phyloP scores from a whole-genome alignment of 306 rosid genomes.

The Medicago ruthenica region DNA sequence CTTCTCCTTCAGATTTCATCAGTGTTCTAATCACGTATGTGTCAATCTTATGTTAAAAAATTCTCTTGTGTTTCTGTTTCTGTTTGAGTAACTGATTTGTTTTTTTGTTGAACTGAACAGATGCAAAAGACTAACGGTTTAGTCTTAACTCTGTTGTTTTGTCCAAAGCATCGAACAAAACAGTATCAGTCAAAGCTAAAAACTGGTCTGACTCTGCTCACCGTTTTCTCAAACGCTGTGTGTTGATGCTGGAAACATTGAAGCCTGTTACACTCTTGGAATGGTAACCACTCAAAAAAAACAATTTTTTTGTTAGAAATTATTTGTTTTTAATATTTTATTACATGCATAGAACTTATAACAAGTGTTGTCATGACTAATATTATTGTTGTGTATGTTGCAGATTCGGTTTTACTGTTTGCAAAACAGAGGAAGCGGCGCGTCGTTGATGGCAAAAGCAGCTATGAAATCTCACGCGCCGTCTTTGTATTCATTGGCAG shows the following conservation, averaged over 20 bases:
- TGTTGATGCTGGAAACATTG: conserved; percentile 88
- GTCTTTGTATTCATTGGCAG: conserved; percentile 82
- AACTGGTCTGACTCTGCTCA: conserved; percentile 86
- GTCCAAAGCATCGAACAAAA: conserved; percentile 63
- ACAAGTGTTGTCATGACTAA: too few relatives aligned
- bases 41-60: background rate
- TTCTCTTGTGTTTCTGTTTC: background rate
- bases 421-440: conserved; percentile 80
- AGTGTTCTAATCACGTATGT: conserved; percentile 75
- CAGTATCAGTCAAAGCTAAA: conserved; percentile 57
- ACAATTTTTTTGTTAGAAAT: background rate
- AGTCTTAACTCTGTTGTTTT: conserved; percentile 59
- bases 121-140: conserved; percentile 74
- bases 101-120: conserved; percentile 45
- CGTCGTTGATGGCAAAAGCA: conserved; percentile 86
- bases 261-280: conserved; percentile 91
- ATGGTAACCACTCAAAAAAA: conserved; percentile 55
- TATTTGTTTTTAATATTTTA: background rate
- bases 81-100: background rate
- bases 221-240: conserved; percentile 76
- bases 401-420: conserved; percentile 96
- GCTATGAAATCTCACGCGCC: conserved; percentile 91
- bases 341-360: background rate
- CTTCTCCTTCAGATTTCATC: conserved; percentile 70
- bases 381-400: background rate